Evolutionary conservation across 208 protist genomes (phyloP).

Genomic region (Porcisia hertigi): DNA sequence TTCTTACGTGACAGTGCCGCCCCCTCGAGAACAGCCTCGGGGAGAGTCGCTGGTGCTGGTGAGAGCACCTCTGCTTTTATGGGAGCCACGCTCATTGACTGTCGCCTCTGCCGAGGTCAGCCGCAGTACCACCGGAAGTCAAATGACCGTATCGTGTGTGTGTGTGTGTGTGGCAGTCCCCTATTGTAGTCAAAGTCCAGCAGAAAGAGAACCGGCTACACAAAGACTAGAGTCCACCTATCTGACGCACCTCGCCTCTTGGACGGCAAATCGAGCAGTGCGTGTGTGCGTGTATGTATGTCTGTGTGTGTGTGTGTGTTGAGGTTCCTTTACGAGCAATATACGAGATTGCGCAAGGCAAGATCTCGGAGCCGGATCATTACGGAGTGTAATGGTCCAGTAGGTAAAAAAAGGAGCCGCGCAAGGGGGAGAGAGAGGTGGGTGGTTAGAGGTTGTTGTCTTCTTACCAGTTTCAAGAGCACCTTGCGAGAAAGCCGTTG

Average conservation of each 20-base stretch:
- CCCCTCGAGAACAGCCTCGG: not conserved
- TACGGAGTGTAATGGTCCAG: too few species aligned
- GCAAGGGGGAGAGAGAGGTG: too few species aligned
- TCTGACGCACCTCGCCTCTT: too few species aligned
- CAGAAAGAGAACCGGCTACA: too few species aligned
- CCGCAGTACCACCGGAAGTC: too few species aligned
- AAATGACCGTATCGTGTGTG: too few species aligned
- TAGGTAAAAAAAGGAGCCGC: too few species aligned
- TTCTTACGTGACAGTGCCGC: conserved; percentile 44
- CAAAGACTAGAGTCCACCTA: too few species aligned
- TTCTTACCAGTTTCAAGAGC: not conserved
- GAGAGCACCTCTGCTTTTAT: not conserved
- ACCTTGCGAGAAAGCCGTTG: not conserved
- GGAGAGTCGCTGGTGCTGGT: not conserved
- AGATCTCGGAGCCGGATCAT: not conserved
- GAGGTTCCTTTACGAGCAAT: not conserved
- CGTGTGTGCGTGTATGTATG: not conserved
- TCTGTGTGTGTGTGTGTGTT: not conserved
- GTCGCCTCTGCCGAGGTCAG: too few species aligned
- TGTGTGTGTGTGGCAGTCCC: too few species aligned
- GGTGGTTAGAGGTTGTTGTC: too few species aligned
- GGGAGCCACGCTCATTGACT: not conserved
- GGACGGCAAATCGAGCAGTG: not conserved
- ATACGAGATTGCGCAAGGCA: not conserved
- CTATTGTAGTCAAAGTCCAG: too few species aligned